phyloP scores from a whole-genome alignment of 306 rosid genomes.

The Prunus armeniaca region DNA sequence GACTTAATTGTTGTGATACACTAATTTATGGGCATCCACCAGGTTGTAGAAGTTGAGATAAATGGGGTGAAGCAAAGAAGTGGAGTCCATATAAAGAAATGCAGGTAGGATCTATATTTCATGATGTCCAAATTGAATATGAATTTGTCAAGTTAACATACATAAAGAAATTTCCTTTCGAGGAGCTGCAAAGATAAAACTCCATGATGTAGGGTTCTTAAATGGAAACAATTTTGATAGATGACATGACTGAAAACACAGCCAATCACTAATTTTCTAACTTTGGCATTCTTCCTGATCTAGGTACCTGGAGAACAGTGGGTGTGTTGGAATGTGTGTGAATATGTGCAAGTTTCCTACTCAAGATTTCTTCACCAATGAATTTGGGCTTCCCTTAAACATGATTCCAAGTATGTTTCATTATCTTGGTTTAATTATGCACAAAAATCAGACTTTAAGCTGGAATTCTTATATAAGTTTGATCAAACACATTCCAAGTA shows the following conservation, averaged over 20 bases:
- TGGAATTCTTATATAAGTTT: neutral
- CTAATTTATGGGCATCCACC: constrained; percentile 2
- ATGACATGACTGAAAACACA: neutral
- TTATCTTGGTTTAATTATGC: neutral
- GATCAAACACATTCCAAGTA: neutral
- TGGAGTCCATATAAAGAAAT: constrained; percentile 87
- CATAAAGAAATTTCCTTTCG: no score
- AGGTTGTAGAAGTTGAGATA: constrained; percentile 92
- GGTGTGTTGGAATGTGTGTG: constrained; percentile 95
- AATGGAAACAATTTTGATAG: neutral
- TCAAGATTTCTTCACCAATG: constrained; percentile 94
- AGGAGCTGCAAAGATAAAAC: neutral
- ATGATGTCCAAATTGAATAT: constrained; percentile 2
- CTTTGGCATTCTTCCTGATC: neutral
- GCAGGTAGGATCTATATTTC: constrained; percentile 58
- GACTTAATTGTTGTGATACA: constrained; percentile 23
- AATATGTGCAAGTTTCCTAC: constrained; percentile 98
- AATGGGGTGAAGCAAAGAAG: constrained; percentile 84
- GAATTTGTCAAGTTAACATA: neutral
- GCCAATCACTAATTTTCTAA: neutral
- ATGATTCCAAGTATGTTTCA: constrained; percentile 81
- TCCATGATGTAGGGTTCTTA: neutral
- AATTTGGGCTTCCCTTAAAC: constrained; percentile 93
- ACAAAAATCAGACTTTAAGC: neutral
- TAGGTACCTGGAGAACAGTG: constrained; percentile 94